Percentiles rank a stretch among this genome's conserved stretches.
These are phyloP conservation scores for Xylaria sp. DNA, from an alignment of 2,329 filamentous ascomycete species.

Conservation along the genomic window DNA sequence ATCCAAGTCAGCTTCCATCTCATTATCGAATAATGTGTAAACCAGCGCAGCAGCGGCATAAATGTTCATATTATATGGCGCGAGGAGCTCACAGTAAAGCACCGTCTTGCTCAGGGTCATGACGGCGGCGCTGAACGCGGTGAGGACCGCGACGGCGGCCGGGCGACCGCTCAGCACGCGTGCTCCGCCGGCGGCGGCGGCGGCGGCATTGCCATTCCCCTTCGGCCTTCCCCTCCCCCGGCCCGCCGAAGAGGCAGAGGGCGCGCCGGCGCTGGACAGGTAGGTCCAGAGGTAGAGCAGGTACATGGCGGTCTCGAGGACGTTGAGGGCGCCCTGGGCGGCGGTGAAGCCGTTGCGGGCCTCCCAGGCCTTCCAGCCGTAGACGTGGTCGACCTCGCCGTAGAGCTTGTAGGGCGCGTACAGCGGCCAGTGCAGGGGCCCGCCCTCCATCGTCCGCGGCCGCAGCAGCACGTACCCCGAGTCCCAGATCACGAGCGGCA, in stretches of 20 bases:
- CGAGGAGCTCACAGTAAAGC: constrained; percentile 55
- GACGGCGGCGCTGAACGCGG: constrained; percentile 56
- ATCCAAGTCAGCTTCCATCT: constrained; percentile 2
- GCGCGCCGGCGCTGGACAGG: constrained; percentile 29
- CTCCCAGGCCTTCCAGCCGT: constrained; percentile 75
- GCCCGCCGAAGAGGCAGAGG: too few relatives aligned
- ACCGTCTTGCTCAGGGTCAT: constrained; percentile 67
- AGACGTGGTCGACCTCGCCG: constrained; percentile 77
- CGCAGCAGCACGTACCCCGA: constrained; percentile 76
- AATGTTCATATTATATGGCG: not conserved
- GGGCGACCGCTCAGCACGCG: constrained; percentile 43
- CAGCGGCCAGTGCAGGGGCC: constrained; percentile 69
- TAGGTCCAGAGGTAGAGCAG: constrained; percentile 53
- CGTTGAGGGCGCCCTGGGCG: constrained; percentile 72
- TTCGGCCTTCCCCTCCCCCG: too few relatives aligned
- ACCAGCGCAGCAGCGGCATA: not conserved
- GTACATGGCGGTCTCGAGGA: constrained; percentile 69
- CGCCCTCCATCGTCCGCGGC: constrained; percentile 81
- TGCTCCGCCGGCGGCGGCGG: constrained; percentile 16
- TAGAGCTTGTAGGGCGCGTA: constrained; percentile 82
- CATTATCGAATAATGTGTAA: not conserved
- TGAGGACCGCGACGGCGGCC: constrained; percentile 49
- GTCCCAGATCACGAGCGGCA: constrained; percentile 84
- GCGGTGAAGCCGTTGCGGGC: constrained; percentile 73
- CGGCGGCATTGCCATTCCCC: too few relatives aligned